These are phyloP conservation scores for Ophiocytium majus DNA, from an alignment of 352 stramenopile genomes.

Conservation along the genomic window DNA sequence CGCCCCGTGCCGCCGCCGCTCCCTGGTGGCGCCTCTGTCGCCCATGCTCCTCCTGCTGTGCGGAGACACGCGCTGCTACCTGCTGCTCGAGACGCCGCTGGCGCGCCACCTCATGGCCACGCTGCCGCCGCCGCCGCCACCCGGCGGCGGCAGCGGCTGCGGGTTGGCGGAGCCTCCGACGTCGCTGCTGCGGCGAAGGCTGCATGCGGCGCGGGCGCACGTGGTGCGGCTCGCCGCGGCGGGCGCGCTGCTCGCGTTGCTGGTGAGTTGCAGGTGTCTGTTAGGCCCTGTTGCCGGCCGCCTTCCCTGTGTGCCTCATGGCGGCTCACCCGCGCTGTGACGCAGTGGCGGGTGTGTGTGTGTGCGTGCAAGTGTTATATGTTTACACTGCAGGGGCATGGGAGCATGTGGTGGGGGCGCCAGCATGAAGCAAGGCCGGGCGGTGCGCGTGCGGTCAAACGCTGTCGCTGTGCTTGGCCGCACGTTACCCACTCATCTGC, in stretches of 20 bases:
- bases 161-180: neutral
- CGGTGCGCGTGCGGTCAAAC: too few species aligned
- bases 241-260: neutral
- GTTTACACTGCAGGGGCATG: too few species aligned
- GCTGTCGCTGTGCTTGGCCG: too few species aligned
- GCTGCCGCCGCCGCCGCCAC: neutral
- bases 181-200: neutral
- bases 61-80: conserved; percentile 54
- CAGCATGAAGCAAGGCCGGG: too few species aligned
- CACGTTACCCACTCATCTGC: too few species aligned
- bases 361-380: too few species aligned
- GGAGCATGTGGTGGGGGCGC: too few species aligned
- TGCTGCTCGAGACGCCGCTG: conserved; percentile 45
- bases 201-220: neutral
- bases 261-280: too few species aligned
- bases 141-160: neutral
- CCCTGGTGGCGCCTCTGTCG: conserved; percentile 45
- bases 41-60: conserved; percentile 48
- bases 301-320: too few species aligned
- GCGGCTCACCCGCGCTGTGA: too few species aligned
- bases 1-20: conserved; percentile 1
- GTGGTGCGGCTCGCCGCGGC: neutral
- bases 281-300: too few species aligned
- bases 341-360: too few species aligned
- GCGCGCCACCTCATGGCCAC: neutral